Evolutionary conservation across 352 stramenopile genomes (phyloP).

Genomic region (Phytophthora pinifolia): DNA sequence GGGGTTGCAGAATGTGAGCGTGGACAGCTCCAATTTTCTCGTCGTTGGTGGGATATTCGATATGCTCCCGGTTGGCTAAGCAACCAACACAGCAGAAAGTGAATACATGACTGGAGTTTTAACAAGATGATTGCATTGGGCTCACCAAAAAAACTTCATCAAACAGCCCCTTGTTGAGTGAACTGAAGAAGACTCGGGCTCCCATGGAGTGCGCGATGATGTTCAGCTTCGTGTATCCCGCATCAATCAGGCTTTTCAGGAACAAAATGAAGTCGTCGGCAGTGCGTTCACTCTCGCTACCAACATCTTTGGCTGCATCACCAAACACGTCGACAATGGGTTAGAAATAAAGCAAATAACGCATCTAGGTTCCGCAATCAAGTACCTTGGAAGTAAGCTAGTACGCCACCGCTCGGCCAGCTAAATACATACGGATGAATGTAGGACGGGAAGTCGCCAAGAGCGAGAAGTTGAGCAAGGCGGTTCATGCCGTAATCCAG

Average conservation of each 20-base stretch:
- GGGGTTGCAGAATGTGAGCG: slow-evolving; percentile 76
- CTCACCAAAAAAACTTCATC: slow-evolving; percentile 49
- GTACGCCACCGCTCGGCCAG: slow-evolving; percentile 59
- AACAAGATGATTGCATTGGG: neutral
- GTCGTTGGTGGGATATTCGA: neutral
- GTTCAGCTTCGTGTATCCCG: slow-evolving; percentile 62
- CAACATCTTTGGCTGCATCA: slow-evolving; percentile 35
- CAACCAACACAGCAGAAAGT: neutral
- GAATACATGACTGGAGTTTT: neutral
- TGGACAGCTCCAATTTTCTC: slow-evolving; percentile 43
- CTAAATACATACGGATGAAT: slow-evolving; percentile 80
- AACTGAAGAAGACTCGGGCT: slow-evolving; percentile 57
- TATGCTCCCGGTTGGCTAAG: slow-evolving; percentile 23
- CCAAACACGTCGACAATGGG: neutral
- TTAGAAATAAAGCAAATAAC: neutral
- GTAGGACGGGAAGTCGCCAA: slow-evolving; percentile 62
- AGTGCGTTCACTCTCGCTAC: slow-evolving; percentile 47
- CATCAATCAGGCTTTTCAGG: slow-evolving; percentile 60
- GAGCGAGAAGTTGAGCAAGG: slow-evolving; percentile 56
- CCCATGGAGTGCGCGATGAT: slow-evolving; percentile 73
- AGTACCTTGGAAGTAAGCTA: slow-evolving; percentile 62
- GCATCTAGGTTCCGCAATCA: neutral
- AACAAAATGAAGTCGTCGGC: slow-evolving; percentile 45
- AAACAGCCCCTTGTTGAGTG: slow-evolving; percentile 43
- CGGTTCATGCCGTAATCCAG: slow-evolving; percentile 66